phyloP scores from a whole-genome alignment of 2,329 filamentous ascomycete species.

The Capronia coronata region DNA sequence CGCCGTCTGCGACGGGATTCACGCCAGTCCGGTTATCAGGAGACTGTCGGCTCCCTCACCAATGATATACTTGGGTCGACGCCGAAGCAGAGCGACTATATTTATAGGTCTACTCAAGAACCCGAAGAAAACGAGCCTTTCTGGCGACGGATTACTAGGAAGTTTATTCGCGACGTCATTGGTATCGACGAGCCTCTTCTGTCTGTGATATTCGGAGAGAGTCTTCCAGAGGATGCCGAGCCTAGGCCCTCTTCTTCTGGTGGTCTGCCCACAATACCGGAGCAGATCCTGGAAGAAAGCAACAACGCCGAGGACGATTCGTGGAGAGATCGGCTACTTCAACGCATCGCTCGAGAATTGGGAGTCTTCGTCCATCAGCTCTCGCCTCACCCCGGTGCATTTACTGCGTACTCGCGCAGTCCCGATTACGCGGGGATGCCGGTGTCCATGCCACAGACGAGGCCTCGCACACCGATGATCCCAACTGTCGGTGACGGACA shows the following conservation, averaged over 20 bases:
- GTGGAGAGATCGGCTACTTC: constrained; percentile 74
- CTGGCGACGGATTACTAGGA: constrained; percentile 74
- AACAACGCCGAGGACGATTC: constrained; percentile 28
- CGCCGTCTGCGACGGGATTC: constrained; percentile 49
- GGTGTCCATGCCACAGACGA: constrained; percentile 36
- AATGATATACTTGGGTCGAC: constrained; percentile 26
- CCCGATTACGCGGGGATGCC: constrained; percentile 73
- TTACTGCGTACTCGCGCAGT: constrained; percentile 67
- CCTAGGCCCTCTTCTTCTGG: constrained; percentile 12
- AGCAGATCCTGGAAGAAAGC: constrained; percentile 13
- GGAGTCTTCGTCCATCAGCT: constrained; percentile 76
- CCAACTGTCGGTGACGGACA: constrained; percentile 27
- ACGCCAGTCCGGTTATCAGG: constrained; percentile 14
- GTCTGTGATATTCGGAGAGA: constrained; percentile 79
- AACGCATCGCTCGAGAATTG: constrained; percentile 79
- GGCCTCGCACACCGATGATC: constrained; percentile 29
- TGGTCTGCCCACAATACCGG: constrained; percentile 21
- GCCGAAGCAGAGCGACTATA: constrained; percentile 26
- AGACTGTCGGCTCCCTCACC: constrained; percentile 13
- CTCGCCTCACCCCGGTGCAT: constrained; percentile 80
- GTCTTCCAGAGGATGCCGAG: constrained; percentile 49
- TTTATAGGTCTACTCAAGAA: constrained; percentile 30
- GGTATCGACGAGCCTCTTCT: constrained; percentile 83
- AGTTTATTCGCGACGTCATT: constrained; percentile 80
- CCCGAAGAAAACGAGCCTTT: constrained; percentile 58